Evolutionary conservation across 192 early-diverging fungal species (phyloP).

Genomic region (Kickxella alabastrina): DNA sequence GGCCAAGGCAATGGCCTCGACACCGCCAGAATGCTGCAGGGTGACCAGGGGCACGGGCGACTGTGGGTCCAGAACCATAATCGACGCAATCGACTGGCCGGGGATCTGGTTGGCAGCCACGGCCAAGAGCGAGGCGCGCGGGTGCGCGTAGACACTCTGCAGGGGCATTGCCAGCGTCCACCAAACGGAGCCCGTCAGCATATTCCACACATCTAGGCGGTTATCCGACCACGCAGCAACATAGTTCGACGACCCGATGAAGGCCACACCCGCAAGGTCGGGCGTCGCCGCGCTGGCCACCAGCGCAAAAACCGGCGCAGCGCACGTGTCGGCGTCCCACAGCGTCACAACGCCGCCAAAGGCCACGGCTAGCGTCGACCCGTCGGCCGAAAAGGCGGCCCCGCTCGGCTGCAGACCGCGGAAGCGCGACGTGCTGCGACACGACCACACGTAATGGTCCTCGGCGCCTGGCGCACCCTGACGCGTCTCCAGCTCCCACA

Average conservation of each 20-base stretch:
- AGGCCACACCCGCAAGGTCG: constrained; percentile 53
- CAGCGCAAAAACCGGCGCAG: constrained; percentile 54
- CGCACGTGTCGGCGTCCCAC: constrained; percentile 68
- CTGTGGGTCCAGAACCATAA: constrained; percentile 23
- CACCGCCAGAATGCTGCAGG: constrained; percentile 25
- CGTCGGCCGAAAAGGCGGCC: constrained; percentile 71
- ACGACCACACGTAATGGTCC: constrained; percentile 56
- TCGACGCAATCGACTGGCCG: constrained; percentile 5
- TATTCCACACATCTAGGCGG: constrained; percentile 75
- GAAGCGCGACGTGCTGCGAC: constrained; percentile 59
- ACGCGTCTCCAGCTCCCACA: constrained; percentile 38
- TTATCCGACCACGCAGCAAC: constrained; percentile 57
- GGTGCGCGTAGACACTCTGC: constrained; percentile 31
- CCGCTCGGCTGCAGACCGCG: constrained; percentile 53
- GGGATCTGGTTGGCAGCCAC: constrained; percentile 32
- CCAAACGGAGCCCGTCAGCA: constrained; percentile 68
- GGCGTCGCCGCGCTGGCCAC: constrained; percentile 53
- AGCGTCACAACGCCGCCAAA: constrained; percentile 68
- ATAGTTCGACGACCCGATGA: constrained; percentile 57
- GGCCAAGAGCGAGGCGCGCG: constrained; percentile 13
- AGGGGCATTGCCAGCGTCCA: constrained; percentile 47
- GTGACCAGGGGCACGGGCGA: constrained; percentile 27
- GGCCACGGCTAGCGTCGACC: constrained; percentile 71
- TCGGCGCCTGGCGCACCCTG: constrained; percentile 16
- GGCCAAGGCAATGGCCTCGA: constrained; percentile 35